A percentile compares a stretch with the other conserved stretches of the same genome.
phyloP scores from a whole-genome alignment of 2,329 filamentous ascomycete genomes.

The Sclerotinia glacialis region DNA sequence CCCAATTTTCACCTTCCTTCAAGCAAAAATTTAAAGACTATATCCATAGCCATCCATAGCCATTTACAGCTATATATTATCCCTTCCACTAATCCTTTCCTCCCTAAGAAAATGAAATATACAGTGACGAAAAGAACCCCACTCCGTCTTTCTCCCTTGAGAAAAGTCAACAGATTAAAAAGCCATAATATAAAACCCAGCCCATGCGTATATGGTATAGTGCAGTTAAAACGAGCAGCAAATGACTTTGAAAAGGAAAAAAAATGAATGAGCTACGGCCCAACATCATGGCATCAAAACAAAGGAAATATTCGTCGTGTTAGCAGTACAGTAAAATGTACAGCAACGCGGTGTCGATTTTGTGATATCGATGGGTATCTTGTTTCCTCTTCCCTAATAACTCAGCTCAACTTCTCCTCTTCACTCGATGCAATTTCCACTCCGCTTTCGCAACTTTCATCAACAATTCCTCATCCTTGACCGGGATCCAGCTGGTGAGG shows the following conservation, averaged over 20 bases:
- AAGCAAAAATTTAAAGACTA: background rate
- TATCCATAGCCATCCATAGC: background rate
- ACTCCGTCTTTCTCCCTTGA: background rate
- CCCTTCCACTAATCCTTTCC: too few species aligned
- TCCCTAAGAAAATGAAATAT: background rate
- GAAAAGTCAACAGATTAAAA: constrained; percentile 11
- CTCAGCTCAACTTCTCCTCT: constrained; percentile 35
- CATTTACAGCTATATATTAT: background rate
- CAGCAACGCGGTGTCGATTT: constrained; percentile 1
- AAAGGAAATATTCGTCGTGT: constrained; percentile 14
- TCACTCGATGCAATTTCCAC: constrained; percentile 65
- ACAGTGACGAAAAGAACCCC: background rate
- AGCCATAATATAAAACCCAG: background rate
- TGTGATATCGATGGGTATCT: constrained; percentile 2
- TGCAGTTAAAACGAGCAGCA: constrained; percentile 14
- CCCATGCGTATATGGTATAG: constrained; percentile 20
- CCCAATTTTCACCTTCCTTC: background rate
- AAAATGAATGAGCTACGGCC: background rate
- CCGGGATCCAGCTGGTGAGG: constrained; percentile 86
- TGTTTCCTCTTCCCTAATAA: background rate
- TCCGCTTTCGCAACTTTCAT: constrained; percentile 88
- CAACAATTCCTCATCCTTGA: constrained; percentile 89
- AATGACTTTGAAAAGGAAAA: background rate
- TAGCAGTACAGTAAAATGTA: constrained; percentile 4
- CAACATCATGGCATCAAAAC: constrained; percentile 15